Conservation (phyloP, 768 basidiomycete genomes). For the Strobilomyces dryophilus region DNA sequence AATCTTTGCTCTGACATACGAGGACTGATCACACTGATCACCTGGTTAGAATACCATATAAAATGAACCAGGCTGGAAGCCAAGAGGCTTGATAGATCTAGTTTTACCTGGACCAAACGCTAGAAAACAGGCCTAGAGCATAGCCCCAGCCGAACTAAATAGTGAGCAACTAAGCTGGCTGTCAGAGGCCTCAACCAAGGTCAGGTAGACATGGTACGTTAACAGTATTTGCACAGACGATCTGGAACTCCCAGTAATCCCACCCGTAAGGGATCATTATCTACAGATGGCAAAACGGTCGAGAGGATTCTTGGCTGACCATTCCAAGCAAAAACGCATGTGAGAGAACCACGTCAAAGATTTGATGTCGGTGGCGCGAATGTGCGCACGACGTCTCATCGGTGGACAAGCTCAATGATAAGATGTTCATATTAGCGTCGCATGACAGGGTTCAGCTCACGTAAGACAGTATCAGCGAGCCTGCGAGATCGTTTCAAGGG, state of each 20-base stretch:
- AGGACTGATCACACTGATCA: too few relatives aligned
- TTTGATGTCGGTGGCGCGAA: constrained; percentile 63
- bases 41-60: constrained; percentile 99
- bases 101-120: constrained; percentile 71
- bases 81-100: constrained; percentile 97
- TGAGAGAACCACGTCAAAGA: constrained; percentile 94
- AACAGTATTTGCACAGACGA: constrained; percentile 97
- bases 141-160: constrained; percentile 92
- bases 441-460: constrained; percentile 84
- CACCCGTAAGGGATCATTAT: constrained; percentile 95
- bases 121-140: neutral
- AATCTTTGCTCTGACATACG: too few relatives aligned
- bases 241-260: constrained; percentile 98
- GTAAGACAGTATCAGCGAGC: constrained; percentile 96
- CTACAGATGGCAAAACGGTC: constrained; percentile 81
- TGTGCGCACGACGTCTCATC: constrained; percentile 87
- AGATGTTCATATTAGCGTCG: constrained; percentile 98
- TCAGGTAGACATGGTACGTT: constrained; percentile 95
- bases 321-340: constrained; percentile 96
- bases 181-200: constrained; percentile 91
- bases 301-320: constrained; percentile 62
- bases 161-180: constrained; percentile 95
- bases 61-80: constrained; percentile 94
- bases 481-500: constrained; percentile 72
- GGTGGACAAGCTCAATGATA: constrained; percentile 97